These are phyloP conservation scores for Tolypocladium nubicola DNA, from an alignment of 2,329 filamentous ascomycete species.

Conservation along the genomic window DNA sequence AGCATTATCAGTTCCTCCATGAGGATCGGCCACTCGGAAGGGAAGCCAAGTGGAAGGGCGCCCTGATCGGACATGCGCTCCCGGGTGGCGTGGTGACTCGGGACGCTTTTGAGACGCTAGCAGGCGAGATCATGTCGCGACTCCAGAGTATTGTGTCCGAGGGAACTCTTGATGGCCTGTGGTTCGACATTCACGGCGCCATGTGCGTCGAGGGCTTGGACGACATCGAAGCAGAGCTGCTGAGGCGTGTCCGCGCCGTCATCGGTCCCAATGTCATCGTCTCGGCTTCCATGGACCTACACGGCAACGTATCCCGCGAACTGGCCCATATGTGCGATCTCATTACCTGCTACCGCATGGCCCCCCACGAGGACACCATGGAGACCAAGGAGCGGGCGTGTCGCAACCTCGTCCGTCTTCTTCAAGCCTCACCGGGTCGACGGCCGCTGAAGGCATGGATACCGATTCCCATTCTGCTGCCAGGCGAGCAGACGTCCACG, in stretches of 20 bases:
- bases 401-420: constrained; percentile 31
- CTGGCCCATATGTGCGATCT: constrained; percentile 38
- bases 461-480: constrained; percentile 38
- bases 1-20: constrained; percentile 34
- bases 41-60: constrained; percentile 36
- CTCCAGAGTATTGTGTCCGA: constrained; percentile 24
- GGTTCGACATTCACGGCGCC: constrained; percentile 46
- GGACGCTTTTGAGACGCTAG: constrained; percentile 34
- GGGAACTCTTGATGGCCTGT: constrained; percentile 32
- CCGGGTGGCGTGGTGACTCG: constrained; percentile 36
- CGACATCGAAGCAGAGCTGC: constrained; percentile 36
- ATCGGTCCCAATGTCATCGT: constrained; percentile 35
- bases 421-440: constrained; percentile 14
- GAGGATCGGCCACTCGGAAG: constrained; percentile 26
- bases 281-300: constrained; percentile 44
- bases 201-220: constrained; percentile 41
- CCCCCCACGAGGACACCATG: constrained; percentile 37
- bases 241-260: constrained; percentile 31
- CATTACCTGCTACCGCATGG: constrained; percentile 42
- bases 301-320: constrained; percentile 40
- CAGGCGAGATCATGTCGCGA: constrained; percentile 26
- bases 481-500: constrained; percentile 45
- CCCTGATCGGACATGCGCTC: constrained; percentile 39
- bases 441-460: constrained; percentile 42
- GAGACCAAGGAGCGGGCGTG: constrained; percentile 42